A percentile compares a stretch with the other conserved stretches of the same genome.
These are phyloP conservation scores for Colletotrichum sp. DNA, from an alignment of 2,329 filamentous ascomycete species.

Conservation along the genomic window DNA sequence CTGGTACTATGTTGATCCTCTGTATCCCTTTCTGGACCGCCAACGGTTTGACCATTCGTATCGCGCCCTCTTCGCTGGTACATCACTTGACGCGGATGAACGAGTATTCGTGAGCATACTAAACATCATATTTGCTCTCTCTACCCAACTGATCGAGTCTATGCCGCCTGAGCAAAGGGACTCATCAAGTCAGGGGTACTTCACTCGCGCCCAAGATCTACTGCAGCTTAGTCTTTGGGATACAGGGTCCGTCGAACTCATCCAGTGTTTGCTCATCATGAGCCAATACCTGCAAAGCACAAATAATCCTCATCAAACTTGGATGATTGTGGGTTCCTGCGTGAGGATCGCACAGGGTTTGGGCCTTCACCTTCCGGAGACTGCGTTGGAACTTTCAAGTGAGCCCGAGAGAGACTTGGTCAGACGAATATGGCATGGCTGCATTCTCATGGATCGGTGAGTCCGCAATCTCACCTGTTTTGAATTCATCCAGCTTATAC, in stretches of 20 bases:
- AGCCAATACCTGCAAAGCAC: slow-evolving; percentile 55
- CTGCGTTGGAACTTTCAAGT: slow-evolving; percentile 23
- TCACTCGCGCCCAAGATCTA: slow-evolving; percentile 44
- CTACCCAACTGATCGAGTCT: slow-evolving; percentile 47
- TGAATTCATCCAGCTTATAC: not conserved
- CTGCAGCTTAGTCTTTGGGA: slow-evolving; percentile 48
- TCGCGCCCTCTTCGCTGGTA: slow-evolving; percentile 42
- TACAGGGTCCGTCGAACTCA: slow-evolving; percentile 43
- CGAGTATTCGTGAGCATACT: slow-evolving; percentile 47
- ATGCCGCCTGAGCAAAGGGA: slow-evolving; percentile 43
- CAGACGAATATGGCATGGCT: slow-evolving; percentile 39
- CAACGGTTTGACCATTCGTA: slow-evolving; percentile 42
- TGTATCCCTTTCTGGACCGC: slow-evolving; percentile 50
- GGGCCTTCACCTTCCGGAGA: slow-evolving; percentile 47
- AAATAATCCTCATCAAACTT: slow-evolving; percentile 50
- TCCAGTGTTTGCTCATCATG: slow-evolving; percentile 52
- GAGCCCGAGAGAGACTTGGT: slow-evolving; percentile 29
- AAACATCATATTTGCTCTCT: slow-evolving; percentile 51
- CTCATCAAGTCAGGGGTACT: slow-evolving; percentile 43
- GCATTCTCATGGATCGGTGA: slow-evolving; percentile 42
- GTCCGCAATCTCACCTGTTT: not conserved
- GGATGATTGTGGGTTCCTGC: slow-evolving; percentile 52
- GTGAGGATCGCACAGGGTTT: slow-evolving; percentile 52
- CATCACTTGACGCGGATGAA: slow-evolving; percentile 39
- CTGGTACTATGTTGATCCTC: slow-evolving; percentile 49